Evolutionary conservation across 768 basidiomycete genomes (phyloP), one percentile per base, ranked within the genome.

Genomic region (Glaciozyma antarctica): DNA sequence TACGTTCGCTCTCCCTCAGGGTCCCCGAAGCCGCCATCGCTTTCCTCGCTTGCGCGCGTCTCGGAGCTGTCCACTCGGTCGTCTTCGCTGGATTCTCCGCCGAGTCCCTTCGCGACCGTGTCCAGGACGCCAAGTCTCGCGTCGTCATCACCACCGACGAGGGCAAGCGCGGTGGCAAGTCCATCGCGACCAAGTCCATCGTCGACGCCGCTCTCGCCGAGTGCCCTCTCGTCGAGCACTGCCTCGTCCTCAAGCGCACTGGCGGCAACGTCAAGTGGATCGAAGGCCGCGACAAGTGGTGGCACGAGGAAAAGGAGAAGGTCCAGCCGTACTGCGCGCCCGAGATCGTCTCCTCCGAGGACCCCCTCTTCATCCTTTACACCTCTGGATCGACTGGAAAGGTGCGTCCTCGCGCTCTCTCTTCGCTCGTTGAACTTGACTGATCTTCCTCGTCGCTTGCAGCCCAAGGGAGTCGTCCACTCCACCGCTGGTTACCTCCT

Each of bases 281-380:
- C 3, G 80, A 83, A 67, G 92, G 89, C 2, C 79, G 93, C 52
- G 94, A 99, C 76, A 81, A 83, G 71, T 97, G 94, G 94, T 98
- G 93, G 93, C 86, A 97, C 73, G 92, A 97, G 77, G 90, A 92
- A 78, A 81, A 82, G 32, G 82, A 81, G 26, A 88, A 85, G 76
- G 91, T 95, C 21, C 84, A 88, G 22, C 83, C 81, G 64, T 94
- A 89, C 79, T 94, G 90, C 80, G 85, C 93, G 1, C 86, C 86
- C 21, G 89, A 90, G 78, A 76, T 87, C 68, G 90, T 99, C 87
- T 75, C 83, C 41, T 77, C 88, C n/a, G 94, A 99, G 76, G 95
- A 98, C 75, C 94, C 94, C 2, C 81, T 99, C 28, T 99, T 99
- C 78, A 97, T 99, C 75, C 91, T 99, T 66, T 99, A 98, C 78